phyloP scores from a whole-genome alignment of 768 basidiomycete genomes.

The Trametes maxima region DNA sequence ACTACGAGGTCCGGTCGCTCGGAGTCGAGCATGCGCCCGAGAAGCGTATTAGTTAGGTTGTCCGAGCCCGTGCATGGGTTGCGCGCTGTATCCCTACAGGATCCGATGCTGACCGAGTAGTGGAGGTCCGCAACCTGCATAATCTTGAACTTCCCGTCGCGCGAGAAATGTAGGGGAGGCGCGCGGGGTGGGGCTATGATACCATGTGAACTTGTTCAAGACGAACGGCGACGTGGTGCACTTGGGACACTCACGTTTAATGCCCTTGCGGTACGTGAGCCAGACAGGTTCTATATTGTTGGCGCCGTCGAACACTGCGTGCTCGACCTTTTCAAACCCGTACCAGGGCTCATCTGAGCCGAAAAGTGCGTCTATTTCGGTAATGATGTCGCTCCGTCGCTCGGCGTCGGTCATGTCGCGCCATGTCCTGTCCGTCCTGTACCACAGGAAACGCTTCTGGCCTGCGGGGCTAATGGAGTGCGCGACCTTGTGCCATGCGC shows the following conservation, averaged over 20 bases:
- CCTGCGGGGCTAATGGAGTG: slow-evolving; percentile 42
- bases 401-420: slow-evolving; percentile 61
- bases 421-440: slow-evolving; percentile 66
- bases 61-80: slow-evolving; percentile 66
- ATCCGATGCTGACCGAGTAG: slow-evolving; percentile 79
- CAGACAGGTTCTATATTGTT: slow-evolving; percentile 52
- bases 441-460: slow-evolving; percentile 76
- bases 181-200: slow-evolving; percentile 64
- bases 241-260: slow-evolving; percentile 56
- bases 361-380: slow-evolving; percentile 89
- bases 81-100: slow-evolving; percentile 70
- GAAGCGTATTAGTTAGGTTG: slow-evolving; percentile 72
- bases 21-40: slow-evolving; percentile 67
- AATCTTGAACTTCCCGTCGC: slow-evolving; percentile 84
- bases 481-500: slow-evolving; percentile 65
- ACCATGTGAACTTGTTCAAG: slow-evolving; percentile 8
- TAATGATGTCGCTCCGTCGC: slow-evolving; percentile 64
- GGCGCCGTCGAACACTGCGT: slow-evolving; percentile 52
- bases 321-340: slow-evolving; percentile 77
- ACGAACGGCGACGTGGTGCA: neutral
- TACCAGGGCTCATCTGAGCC: slow-evolving; percentile 86
- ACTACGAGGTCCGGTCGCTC: slow-evolving; percentile 93
- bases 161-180: slow-evolving; percentile 80
- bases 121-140: slow-evolving; percentile 94
- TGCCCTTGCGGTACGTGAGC: slow-evolving; percentile 70